phyloP scores from a whole-genome alignment of 1,284 basidiomycete genomes.

The Cutaneotrichosporon cavernicola region DNA sequence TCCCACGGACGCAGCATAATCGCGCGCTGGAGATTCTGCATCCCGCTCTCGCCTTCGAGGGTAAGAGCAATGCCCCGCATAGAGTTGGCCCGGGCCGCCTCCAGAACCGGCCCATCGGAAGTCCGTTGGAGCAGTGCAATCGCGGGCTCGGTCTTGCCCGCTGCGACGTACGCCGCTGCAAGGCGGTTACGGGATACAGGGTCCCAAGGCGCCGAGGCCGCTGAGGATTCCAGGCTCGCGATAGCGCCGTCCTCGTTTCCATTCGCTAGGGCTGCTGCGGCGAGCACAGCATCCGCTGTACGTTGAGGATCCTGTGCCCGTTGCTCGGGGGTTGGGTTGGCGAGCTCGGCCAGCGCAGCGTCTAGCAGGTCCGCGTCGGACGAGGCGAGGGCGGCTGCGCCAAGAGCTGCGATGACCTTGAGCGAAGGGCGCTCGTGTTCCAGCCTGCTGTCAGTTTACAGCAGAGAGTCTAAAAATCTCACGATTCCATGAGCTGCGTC shows the following conservation, averaged over 20 bases:
- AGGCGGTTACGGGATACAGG: slow-evolving; percentile 26
- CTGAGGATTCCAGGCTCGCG: slow-evolving; percentile 23
- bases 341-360: slow-evolving; percentile 79
- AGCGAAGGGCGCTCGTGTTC: slow-evolving; percentile 61
- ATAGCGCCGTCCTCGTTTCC: slow-evolving; percentile 25
- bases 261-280: slow-evolving; percentile 29
- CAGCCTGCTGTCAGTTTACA: slow-evolving; percentile 55
- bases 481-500: slow-evolving; percentile 80
- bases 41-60: slow-evolving; percentile 34
- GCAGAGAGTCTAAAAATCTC: slow-evolving; percentile 31
- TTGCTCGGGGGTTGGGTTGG: slow-evolving; percentile 39
- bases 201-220: slow-evolving; percentile 11
- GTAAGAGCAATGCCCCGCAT: slow-evolving; percentile 37
- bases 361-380: slow-evolving; percentile 77
- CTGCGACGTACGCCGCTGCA: slow-evolving; percentile 30
- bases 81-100: slow-evolving; percentile 33
- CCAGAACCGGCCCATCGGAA: slow-evolving; percentile 19
- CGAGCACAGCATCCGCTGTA: slow-evolving; percentile 37
- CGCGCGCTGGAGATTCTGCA: slow-evolving; percentile 61
- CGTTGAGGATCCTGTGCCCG: slow-evolving; percentile 37
- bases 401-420: slow-evolving; percentile 74
- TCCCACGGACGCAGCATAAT: slow-evolving; percentile 68
- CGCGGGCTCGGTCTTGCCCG: slow-evolving; percentile 36
- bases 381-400: slow-evolving; percentile 79
- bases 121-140: slow-evolving; percentile 32